phyloP scores from a whole-genome alignment of 495 filamentous ascomycete genomes.

The Penicillium coffeae region DNA sequence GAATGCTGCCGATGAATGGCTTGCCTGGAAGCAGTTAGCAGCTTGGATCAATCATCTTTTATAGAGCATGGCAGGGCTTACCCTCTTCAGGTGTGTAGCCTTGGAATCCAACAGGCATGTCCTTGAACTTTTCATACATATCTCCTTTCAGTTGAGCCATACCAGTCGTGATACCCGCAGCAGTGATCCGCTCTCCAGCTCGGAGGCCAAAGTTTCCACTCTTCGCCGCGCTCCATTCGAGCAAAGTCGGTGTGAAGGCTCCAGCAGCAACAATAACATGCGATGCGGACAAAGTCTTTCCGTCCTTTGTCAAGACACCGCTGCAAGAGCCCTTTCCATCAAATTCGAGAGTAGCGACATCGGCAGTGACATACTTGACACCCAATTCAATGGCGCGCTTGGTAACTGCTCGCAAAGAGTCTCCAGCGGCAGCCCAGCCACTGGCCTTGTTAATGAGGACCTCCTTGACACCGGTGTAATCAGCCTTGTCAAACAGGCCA shows the following conservation, averaged over 20 bases:
- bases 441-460: slow-evolving; percentile 49
- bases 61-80: slow-evolving; percentile 6
- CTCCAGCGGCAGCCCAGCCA: slow-evolving; percentile 61
- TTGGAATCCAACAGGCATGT: slow-evolving; percentile 37
- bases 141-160: slow-evolving; percentile 32
- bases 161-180: slow-evolving; percentile 53
- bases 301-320: slow-evolving; percentile 44
- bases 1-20: slow-evolving; percentile 29
- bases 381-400: slow-evolving; percentile 45
- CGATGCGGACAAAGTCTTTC: slow-evolving; percentile 37
- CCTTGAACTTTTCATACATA: slow-evolving; percentile 26
- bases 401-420: slow-evolving; percentile 44
- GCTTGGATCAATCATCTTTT: not conserved
- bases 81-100: slow-evolving; percentile 31
- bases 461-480: slow-evolving; percentile 50
- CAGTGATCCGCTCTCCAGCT: slow-evolving; percentile 49
- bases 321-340: slow-evolving; percentile 36
- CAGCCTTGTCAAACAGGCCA: slow-evolving; percentile 50
- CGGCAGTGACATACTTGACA: slow-evolving; percentile 47
- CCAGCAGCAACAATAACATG: slow-evolving; percentile 54
- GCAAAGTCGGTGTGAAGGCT: slow-evolving; percentile 54
- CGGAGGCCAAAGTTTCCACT: slow-evolving; percentile 40
- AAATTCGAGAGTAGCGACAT: slow-evolving; percentile 44
- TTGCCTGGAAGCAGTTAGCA: slow-evolving; percentile 23
- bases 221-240: slow-evolving; percentile 50